Base-by-base conservation (phyloP, 2,329 filamentous ascomycete genomes). In the Hypoxylon sp. region DNA sequence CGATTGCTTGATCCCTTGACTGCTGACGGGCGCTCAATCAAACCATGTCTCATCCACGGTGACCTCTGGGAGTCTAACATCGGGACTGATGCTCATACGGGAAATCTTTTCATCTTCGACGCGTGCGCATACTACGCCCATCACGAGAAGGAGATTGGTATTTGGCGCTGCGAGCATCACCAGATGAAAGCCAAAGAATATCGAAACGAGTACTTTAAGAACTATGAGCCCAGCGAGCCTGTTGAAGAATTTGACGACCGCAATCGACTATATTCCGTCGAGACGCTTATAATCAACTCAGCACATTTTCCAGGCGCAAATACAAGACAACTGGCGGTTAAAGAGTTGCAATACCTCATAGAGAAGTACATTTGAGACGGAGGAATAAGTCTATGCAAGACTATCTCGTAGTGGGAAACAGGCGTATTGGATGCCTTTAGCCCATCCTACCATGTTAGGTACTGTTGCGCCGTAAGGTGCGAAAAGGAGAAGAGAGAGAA, bases 181-280 rank as follows among this genome's bases (percentile, higher is more conserved):
- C 3, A 68, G n/a, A 65, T 75, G 61, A 72, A 64, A 10, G 67
- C 67, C 2, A 30, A 68, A 20, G 48, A 51, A 14, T 77, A 74
- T 44, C 67, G 66, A 1, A 40, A 54, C 0, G 72, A 75, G 22
- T 75, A 77, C 60, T 64, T 73, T 22, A 64, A 62, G 37, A 54
- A 74, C 55, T 73, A 63, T 25, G 42, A 56, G 1, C 70, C 68
- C 0, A 72, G 71, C 44, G 73, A 75, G 46, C 76, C 75, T 2
- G 31, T 50, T 2, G 73, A 73, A 6, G 74, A 77, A 17, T 69
- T 58, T 48, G 74, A 77, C 14, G 73, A 76, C 33, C 62, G 76
- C 1, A 74, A 69, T 27, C 66, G 69, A n/a, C 64, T 77, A 6
- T 76, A 77, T 40, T 66, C 70, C 1, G 65, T 68, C 8, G 59